Base-by-base conservation (phyloP, 2,329 filamentous ascomycete species). In the Colletotrichum brevisporum region DNA sequence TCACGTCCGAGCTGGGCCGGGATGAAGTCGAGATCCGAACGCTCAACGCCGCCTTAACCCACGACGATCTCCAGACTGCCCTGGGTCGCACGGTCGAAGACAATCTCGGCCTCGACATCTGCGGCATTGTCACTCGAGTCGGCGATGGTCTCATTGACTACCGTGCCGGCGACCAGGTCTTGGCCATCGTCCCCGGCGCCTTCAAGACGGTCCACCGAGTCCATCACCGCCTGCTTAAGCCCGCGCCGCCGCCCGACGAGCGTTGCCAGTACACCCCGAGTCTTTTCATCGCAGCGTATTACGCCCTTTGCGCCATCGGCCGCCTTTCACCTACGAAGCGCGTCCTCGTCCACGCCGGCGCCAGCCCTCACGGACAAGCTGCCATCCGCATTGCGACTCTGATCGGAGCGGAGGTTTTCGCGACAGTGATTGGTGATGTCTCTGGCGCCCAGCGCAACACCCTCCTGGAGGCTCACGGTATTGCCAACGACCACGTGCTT, bases 301-400 rank as follows among this genome's bases (percentile, higher is more conserved):
- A 86, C 64, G 80, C 79, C 2, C 74, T 89, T 6, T 27, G 74
- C 3, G 68, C 76, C 13, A 48, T 77, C 43, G 77, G 76, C 0
- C 66, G 69, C 0, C 73, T 83, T 6, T 62, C 70, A 2, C 60
- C 65, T 0, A 75, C 74, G 0, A 73, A 78, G 13, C 78, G 71
- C 3, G 77, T 86, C 5, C 76, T 88, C 4, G 76, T 88, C 18
- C 82, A 85, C 59, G 78, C 79, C 10, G 85, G 80, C 3, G 80
- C 82, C 4, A 82, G 83, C 55, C 77, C 78, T 0, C 76, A 82
- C 21, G 85, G 85, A 1, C 78, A 83, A 45, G 82, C 81, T 10
- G 84, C 83, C 2, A 72, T 87, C 3, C 77, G 79, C 12, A 70
- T 87, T 3, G 82, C 83, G 26, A 75, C 72, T 52, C 64, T 75